Conservation (phyloP, 441 rosid genomes). For the Biscutella laevigata region DNA sequence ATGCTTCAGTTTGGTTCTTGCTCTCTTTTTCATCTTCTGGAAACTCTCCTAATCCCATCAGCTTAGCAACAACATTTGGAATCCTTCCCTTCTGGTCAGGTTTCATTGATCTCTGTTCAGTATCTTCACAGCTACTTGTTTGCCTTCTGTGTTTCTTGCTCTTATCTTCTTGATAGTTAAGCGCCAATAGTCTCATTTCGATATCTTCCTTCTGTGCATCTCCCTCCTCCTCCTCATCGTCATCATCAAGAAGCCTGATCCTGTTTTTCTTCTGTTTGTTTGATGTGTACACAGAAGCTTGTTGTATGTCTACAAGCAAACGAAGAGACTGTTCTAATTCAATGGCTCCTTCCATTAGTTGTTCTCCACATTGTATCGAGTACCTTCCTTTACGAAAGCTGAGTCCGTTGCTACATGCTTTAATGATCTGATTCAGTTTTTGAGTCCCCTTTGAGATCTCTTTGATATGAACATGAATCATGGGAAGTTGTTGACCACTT, state of each 20-base stretch:
- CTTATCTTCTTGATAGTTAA: conserved; percentile 32
- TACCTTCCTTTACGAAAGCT: conserved; percentile 47
- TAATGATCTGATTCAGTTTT: conserved; percentile 66
- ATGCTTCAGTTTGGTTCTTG: conserved; percentile 17
- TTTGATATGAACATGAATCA: conserved; percentile 60
- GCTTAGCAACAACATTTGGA: conserved; percentile 77
- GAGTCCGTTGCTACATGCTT: conserved; percentile 54
- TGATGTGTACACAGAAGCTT: conserved; percentile 48
- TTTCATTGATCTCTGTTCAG: conserved; percentile 31
- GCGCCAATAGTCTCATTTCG: conserved; percentile 38
- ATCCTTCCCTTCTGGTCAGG: conserved; percentile 62
- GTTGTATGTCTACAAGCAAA: conserved; percentile 68
- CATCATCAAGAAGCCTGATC: conserved; percentile 61
- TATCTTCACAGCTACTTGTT: conserved; percentile 29
- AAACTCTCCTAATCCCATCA: conserved; percentile 77
- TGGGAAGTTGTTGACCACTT: conserved; percentile 31
- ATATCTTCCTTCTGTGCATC: conserved; percentile 28
- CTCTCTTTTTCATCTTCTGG: conserved; percentile 44
- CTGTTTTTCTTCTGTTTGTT: conserved; percentile 39
- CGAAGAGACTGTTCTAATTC: conserved; percentile 77
- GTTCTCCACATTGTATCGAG: conserved; percentile 67
- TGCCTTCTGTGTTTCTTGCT: conserved; percentile 27
- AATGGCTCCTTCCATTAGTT: conserved; percentile 69
- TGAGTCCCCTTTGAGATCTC: conserved; percentile 83
- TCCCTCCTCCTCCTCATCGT: conserved; percentile 39